Percentiles rank a stretch among this genome's conserved stretches.
These are phyloP conservation scores for Debaryomycetaceae sp. DNA, from an alignment of 1,139 yeast species.

Conservation along the genomic window DNA sequence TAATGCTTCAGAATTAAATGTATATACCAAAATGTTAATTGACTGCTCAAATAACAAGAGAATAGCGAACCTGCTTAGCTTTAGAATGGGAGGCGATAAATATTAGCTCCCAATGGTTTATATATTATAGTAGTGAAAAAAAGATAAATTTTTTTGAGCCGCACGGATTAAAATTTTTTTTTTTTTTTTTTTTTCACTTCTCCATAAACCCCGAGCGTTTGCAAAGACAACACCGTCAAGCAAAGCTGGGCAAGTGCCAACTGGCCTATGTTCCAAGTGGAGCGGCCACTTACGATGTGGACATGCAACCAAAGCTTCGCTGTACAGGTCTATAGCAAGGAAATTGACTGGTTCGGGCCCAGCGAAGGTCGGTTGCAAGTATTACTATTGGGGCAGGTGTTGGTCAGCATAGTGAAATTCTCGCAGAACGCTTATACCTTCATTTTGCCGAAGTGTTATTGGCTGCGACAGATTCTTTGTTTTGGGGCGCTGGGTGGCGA, in stretches of 20 bases:
- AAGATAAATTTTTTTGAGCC: not conserved
- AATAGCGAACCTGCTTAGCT: not conserved
- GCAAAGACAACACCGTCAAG: not conserved
- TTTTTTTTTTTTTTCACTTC: not conserved
- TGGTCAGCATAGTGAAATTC: no score
- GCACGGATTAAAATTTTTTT: not conserved
- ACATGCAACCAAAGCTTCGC: no score
- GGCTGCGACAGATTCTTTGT: not conserved
- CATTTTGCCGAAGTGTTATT: not conserved
- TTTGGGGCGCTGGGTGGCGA: no score
- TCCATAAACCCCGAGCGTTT: not conserved
- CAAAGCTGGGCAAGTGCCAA: no score
- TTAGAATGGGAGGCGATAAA: not conserved
- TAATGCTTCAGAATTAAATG: not conserved
- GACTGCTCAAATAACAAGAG: not conserved
- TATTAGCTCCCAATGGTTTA: not conserved
- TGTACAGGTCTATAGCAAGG: no score
- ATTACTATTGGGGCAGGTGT: no score
- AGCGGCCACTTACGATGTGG: no score
- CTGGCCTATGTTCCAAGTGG: no score
- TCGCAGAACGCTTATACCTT: not conserved
- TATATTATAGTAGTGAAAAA: no score
- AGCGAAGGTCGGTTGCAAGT: no score
- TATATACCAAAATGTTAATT: not conserved
- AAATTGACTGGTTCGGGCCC: no score